These are phyloP conservation scores for Saccharomycopsis sp. DNA, from an alignment of 805 yeast genomes.

Conservation along the genomic window DNA sequence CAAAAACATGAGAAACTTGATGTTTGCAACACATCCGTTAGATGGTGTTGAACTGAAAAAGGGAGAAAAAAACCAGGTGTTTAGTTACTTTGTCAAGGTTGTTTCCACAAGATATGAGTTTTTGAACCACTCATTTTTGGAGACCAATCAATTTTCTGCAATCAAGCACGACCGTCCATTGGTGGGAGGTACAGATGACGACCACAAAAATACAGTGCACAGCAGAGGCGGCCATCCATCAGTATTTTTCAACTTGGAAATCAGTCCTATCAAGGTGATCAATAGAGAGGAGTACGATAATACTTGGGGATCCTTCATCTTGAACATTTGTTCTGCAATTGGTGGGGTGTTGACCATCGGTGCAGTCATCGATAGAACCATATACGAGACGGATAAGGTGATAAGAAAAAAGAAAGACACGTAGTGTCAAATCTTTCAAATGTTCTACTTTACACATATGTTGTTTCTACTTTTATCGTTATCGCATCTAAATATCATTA, in stretches of 20 bases:
- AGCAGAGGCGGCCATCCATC: constrained; percentile 89
- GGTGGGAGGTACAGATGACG: constrained; percentile 80
- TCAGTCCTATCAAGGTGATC: constrained; percentile 86
- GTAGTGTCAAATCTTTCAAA: background rate
- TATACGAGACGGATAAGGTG: constrained; percentile 81
- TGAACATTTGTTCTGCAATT: constrained; percentile 78
- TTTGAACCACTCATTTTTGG: constrained; percentile 43
- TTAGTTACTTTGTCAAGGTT: constrained; percentile 76
- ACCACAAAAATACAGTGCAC: constrained; percentile 80
- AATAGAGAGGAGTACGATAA: constrained; percentile 61
- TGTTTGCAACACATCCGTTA: constrained; percentile 53
- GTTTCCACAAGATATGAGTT: constrained; percentile 83
- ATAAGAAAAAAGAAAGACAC: constrained; percentile 56
- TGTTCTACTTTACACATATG: no score
- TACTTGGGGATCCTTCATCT: constrained; percentile 73
- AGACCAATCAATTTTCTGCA: constrained; percentile 85
- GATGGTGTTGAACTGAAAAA: constrained; percentile 40
- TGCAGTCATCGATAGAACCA: constrained; percentile 75
- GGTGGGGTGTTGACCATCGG: constrained; percentile 95
- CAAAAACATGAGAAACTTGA: constrained; percentile 12
- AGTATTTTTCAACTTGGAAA: constrained; percentile 77
- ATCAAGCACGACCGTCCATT: constrained; percentile 84
- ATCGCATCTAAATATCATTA: no score
- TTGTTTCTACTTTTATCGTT: no score
- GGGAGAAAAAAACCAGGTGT: constrained; percentile 51